phyloP scores from a whole-genome alignment of 116 monocot species.

The Trichopus zeylanicus region DNA sequence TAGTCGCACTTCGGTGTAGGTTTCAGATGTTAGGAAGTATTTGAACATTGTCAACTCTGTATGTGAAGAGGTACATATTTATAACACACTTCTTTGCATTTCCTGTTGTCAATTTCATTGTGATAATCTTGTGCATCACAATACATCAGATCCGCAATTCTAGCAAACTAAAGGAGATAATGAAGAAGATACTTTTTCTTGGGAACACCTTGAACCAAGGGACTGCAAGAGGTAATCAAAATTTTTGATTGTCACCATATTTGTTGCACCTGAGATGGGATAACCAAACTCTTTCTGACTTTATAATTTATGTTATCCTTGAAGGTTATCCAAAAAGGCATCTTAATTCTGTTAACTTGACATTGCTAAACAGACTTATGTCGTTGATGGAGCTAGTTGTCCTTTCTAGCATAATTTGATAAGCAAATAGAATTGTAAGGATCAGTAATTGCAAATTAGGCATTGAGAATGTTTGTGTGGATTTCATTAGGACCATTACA shows the following conservation, averaged over 20 bases:
- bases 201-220: slow-evolving; percentile 97
- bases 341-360: neutral
- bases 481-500: too few relatives aligned
- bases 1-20: slow-evolving; percentile 22
- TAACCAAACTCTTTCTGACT: too few relatives aligned
- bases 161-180: slow-evolving; percentile 86
- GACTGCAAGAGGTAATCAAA: slow-evolving; percentile 78
- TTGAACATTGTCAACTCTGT: slow-evolving; percentile 57
- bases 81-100: neutral
- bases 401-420: too few relatives aligned
- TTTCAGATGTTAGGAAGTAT: slow-evolving; percentile 61
- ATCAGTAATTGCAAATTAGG: too few relatives aligned
- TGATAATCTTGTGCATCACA: neutral
- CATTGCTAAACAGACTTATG: too few relatives aligned
- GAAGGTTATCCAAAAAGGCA: neutral
- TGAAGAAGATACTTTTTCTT: slow-evolving; percentile 90
- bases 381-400: too few relatives aligned
- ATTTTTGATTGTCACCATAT: too few relatives aligned
- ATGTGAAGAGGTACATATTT: slow-evolving; percentile 68
- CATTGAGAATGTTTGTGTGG: too few relatives aligned
- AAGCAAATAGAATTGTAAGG: too few relatives aligned
- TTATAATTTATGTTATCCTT: neutral
- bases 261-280: too few relatives aligned
- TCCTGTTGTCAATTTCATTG: neutral
- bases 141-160: slow-evolving; percentile 63